Evolutionary conservation across 2,329 filamentous ascomycete species (phyloP), one percentile per base, ranked within the genome.

Genomic region (Hypocrella siamensis): DNA sequence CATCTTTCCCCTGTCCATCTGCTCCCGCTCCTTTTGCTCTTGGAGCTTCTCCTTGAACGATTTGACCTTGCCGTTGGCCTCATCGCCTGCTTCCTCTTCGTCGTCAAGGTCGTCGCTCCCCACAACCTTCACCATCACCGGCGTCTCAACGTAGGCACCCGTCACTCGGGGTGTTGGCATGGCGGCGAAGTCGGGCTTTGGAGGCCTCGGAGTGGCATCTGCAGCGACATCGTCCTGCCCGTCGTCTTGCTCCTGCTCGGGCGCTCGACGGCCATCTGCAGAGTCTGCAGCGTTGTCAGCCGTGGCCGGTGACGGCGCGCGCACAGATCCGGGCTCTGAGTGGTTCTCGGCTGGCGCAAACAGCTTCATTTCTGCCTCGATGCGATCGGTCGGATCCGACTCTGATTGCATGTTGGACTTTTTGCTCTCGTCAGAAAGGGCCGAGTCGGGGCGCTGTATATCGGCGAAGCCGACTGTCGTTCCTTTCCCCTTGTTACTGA

Each of bases 121-220:
- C 21, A 24, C 3, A 24, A 24, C 21, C 12, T 56, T 61, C 26
- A 55, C 45, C 4, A 64, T 65, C 6, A 57, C 59, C 2, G 69
- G 67, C 3, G 69, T 72, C 34, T 72, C 67, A 8, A 73, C 58
- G 36, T 64, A 74, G 3, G 69, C 69, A 1, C 69, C 69, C 1
- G 57, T 63, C 4, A 72, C 57, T 31, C 52, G 60, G 3, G 69
- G 69, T 3, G 69, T 73, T 6, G 65, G 63, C 48, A 63, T 61
- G 19, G 54, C 55, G 21, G 63, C 36, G 9, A 60, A 60, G 35
- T 71, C 64, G 26, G 41, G 40, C 40, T 56, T 67, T 11, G 36
- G 35, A 3, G 62, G 49, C 28, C 56, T 56, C 5, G 68, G 69
- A 2, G 69, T 74, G 32, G 58, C 57, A 5, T 64, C 60, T 4